phyloP scores from a whole-genome alignment of 192 early-diverging fungal genomes.

The Umbelopsis sp. region DNA sequence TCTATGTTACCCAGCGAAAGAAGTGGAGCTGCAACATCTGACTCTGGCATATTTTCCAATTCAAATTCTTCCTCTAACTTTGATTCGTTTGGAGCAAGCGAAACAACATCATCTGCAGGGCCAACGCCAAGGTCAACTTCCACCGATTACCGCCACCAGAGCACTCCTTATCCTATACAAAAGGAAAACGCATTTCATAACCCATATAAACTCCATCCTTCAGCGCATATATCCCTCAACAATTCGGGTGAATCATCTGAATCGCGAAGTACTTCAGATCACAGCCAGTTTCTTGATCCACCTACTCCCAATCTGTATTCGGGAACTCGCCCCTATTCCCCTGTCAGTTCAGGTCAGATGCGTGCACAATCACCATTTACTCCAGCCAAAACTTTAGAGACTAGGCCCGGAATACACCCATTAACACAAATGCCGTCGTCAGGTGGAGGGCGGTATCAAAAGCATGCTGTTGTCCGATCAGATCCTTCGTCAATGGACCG shows the following conservation, averaged over 20 bases:
- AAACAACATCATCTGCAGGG: background rate
- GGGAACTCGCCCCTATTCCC: background rate
- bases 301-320: background rate
- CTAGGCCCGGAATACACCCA: background rate
- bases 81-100: background rate
- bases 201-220: background rate
- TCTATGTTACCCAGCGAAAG: background rate
- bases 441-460: background rate
- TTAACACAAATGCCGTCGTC: background rate
- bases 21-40: background rate
- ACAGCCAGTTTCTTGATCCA: background rate
- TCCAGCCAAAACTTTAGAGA: background rate
- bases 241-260: background rate
- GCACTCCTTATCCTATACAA: background rate
- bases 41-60: slow-evolving; percentile 7
- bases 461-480: background rate
- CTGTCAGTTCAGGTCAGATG: background rate
- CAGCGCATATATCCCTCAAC: background rate
- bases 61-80: background rate
- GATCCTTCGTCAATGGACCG: background rate
- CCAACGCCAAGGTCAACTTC: background rate
- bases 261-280: slow-evolving; percentile 14
- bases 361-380: background rate
- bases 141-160: background rate
- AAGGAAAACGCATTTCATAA: background rate